Percentiles rank a stretch among this genome's conserved stretches.
Evolutionary conservation across 2,329 filamentous ascomycete species (phyloP).

Genomic region (Pseudopithomyces chartarum): DNA sequence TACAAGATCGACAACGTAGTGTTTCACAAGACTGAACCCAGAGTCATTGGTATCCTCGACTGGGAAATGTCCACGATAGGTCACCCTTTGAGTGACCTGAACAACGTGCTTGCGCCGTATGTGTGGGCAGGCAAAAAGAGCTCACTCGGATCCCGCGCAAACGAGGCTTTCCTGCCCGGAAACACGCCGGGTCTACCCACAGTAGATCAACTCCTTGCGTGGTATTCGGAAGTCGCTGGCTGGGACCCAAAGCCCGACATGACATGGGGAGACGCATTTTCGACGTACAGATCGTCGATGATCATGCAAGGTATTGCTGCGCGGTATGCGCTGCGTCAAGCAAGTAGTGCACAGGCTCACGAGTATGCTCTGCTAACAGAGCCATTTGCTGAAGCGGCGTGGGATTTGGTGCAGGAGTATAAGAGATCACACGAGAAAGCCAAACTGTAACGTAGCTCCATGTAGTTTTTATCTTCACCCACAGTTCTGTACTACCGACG

Average conservation of each 20-base stretch:
- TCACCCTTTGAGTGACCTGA: conserved; percentile 90
- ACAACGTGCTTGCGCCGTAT: conserved; percentile 69
- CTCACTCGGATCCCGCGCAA: conserved; percentile 45
- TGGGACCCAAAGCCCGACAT: conserved; percentile 70
- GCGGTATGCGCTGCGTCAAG: conserved; percentile 80
- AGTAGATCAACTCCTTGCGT: conserved; percentile 62
- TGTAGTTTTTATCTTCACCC: conserved; percentile 9
- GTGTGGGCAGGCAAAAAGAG: conserved; percentile 47
- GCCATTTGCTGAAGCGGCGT: conserved; percentile 78
- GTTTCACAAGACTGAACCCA: conserved; percentile 85
- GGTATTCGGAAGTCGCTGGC: conserved; percentile 71
- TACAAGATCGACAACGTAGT: conserved; percentile 76
- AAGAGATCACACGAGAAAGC: conserved; percentile 45
- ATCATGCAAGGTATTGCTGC: conserved; percentile 93
- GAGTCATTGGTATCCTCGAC: conserved; percentile 92
- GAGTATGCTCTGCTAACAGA: conserved; percentile 71
- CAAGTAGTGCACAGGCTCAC: conserved; percentile 81
- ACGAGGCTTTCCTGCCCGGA: conserved; percentile 64
- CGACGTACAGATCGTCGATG: conserved; percentile 62
- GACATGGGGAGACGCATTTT: conserved; percentile 69
- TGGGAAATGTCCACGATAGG: conserved; percentile 95
- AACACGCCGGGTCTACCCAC: conserved; percentile 69
- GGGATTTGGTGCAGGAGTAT: conserved; percentile 68
- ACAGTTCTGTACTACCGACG: conserved; percentile 18
- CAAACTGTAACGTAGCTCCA: conserved; percentile 34